Conservation (phyloP, 331 rosid species). For the Telfairia occidentalis region DNA sequence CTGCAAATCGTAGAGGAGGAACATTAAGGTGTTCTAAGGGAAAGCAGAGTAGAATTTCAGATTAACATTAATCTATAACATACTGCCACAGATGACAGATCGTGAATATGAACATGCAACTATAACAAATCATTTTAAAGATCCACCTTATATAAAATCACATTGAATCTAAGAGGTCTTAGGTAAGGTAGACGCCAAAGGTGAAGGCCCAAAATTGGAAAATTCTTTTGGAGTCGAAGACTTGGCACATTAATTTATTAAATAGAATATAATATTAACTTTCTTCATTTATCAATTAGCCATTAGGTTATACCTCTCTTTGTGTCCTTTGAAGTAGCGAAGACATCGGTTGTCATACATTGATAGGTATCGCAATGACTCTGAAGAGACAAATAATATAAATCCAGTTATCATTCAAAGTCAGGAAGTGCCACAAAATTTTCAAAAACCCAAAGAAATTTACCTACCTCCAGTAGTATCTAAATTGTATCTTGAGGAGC, state of each 20-base stretch:
- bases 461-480: slow-evolving; percentile 70
- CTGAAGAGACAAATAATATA: slow-evolving; percentile 30
- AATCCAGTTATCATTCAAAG: slow-evolving; percentile 6
- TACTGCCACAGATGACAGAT: neutral
- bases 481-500: slow-evolving; percentile 81
- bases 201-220: neutral
- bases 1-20: neutral
- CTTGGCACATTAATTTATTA: neutral
- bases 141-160: neutral
- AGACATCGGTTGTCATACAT: slow-evolving; percentile 86
- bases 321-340: slow-evolving; percentile 93
- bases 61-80: neutral
- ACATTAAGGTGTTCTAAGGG: neutral
- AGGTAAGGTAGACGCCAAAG: neutral
- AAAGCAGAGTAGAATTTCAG: neutral
- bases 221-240: neutral
- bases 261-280: neutral
- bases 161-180: neutral
- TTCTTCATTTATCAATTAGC: neutral
- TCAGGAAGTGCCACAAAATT: neutral
- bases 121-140: neutral
- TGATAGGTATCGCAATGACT: slow-evolving; percentile 80
- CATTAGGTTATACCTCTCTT: slow-evolving; percentile 43
- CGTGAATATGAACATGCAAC: neutral
- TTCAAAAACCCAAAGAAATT: slow-evolving; percentile 15